A percentile compares a stretch with the other conserved stretches of the same genome.
Conservation (phyloP, 2,329 filamentous ascomycete species). For the Aureobasidium namibiae region DNA sequence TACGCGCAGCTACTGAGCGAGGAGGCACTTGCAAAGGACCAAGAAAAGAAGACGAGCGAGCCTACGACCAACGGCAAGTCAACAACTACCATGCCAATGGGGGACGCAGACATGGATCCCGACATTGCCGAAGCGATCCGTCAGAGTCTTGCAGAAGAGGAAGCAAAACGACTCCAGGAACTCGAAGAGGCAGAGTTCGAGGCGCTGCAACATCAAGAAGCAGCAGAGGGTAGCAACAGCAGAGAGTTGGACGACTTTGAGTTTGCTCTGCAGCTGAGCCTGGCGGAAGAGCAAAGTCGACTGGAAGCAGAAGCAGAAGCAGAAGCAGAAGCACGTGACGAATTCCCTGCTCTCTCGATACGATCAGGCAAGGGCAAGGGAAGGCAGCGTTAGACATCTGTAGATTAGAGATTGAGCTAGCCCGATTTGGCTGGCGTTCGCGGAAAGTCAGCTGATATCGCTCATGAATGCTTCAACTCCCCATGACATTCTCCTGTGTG, state of each 20-base stretch:
- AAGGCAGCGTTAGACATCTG: neutral
- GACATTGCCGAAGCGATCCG: constrained; percentile 58
- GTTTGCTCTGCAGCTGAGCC: constrained; percentile 53
- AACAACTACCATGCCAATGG: constrained; percentile 18
- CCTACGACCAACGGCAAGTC: constrained; percentile 28
- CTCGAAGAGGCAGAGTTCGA: constrained; percentile 16
- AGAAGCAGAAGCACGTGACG: constrained; percentile 14
- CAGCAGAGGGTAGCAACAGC: constrained; percentile 29
- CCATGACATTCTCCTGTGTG: no score
- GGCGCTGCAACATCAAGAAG: constrained; percentile 11
- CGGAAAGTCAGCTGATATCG: no score
- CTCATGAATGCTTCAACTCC: no score
- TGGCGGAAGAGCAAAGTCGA: constrained; percentile 49
- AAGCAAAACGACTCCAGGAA: neutral
- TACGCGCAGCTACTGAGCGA: constrained; percentile 57
- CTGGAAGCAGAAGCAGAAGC: constrained; percentile 11
- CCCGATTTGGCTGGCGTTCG: no score
- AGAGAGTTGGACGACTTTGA: constrained; percentile 50
- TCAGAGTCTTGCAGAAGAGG: constrained; percentile 32
- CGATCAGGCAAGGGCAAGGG: neutral
- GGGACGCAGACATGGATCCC: constrained; percentile 42
- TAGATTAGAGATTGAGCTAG: neutral
- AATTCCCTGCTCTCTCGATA: constrained; percentile 24
- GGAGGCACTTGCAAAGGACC: constrained; percentile 46
- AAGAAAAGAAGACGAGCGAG: constrained; percentile 37